A percentile compares a stretch with the other conserved stretches of the same genome.
Evolutionary conservation across 164 flowering plant genomes (phyloP).

Genomic region (Platanus orientalis): DNA sequence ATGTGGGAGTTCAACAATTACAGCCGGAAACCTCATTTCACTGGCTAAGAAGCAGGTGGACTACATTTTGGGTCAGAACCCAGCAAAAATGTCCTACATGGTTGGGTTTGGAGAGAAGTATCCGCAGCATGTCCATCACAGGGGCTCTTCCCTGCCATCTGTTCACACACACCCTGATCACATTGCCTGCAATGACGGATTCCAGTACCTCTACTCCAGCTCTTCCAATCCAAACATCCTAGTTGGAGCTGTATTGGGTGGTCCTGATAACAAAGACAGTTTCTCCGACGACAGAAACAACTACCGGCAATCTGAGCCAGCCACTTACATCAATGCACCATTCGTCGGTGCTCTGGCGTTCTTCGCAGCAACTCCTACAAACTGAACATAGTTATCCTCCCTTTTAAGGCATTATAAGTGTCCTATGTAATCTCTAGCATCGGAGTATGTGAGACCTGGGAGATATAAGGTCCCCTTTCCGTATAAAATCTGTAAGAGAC

Average conservation of each 20-base stretch:
- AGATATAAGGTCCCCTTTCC: not conserved
- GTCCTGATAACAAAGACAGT: conserved; percentile 65
- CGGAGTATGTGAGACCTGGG: not conserved
- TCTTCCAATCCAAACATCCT: conserved; percentile 79
- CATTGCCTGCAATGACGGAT: conserved; percentile 65
- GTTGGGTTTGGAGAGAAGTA: conserved; percentile 78
- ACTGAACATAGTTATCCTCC: not conserved
- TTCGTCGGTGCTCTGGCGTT: conserved; percentile 84
- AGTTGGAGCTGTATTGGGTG: conserved; percentile 84
- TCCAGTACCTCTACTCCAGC: conserved; percentile 48
- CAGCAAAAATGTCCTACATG: conserved; percentile 81
- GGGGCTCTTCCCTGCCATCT: conserved; percentile 90
- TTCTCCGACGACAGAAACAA: conserved; percentile 71
- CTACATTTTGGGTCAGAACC: conserved; percentile 85
- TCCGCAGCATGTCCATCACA: conserved; percentile 77
- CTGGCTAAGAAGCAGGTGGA: conserved; percentile 90
- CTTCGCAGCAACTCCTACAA: conserved; percentile 27
- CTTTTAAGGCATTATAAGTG: not conserved
- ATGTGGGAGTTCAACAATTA: conserved; percentile 52
- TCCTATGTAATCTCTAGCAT: not conserved
- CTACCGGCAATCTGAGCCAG: conserved; percentile 89
- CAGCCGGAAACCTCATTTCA: conserved; percentile 41
- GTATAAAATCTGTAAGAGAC: not conserved
- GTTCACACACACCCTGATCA: conserved; percentile 45
- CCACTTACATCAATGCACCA: conserved; percentile 95